Base-by-base conservation (phyloP, 2,329 filamentous ascomycete species). In the Sclerotiophoma versabilis region DNA sequence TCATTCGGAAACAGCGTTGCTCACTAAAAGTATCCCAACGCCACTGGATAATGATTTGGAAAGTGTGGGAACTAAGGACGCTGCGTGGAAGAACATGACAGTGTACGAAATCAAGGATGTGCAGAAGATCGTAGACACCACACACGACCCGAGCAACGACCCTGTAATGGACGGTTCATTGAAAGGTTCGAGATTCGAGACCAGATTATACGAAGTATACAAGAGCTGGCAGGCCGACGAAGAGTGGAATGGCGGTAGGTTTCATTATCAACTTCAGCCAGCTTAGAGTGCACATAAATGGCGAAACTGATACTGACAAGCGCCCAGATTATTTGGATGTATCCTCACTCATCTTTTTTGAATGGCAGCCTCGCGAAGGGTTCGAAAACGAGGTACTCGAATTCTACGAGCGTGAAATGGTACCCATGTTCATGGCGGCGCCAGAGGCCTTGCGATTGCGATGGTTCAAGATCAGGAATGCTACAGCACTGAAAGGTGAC, bases 171-270 rank as follows among this genome's bases (percentile, higher is more conserved):
- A 23, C 3, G 33, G 33, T 10, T 33, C 19, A 6, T 22, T 53
- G 11, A 5, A 27, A 11, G 29, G 11, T 11, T 15, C 37, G 5
- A 36, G 34, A 19, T 53, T 50, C 23, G 54, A 57, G n/a, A 27
- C 46, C 5, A 36, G 43, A 15, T 2, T 33, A 14, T 47, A 47
- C 15, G 43, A 47, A 22, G 14, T 27, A 9, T 4, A 39, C 8
- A 39, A 32, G 27, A 25, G 22, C 3, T 48, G 45, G 45, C 34
- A 48, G 25, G 20, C 12, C 19, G 52, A 49, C 42, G 29, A 50
- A 8, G 44, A 53, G 2, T 57, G 54, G 54, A 32, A 49, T 26
- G 44, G 49, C 15, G 47, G 54, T 49, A 36, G 5, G 47, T 49
- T 5, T 32, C 6, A 3, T n/a, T 14, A 10, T 11, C n/a, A n/a